phyloP scores from a whole-genome alignment of 2,329 filamentous ascomycete genomes.

The Lojkania enalia region DNA sequence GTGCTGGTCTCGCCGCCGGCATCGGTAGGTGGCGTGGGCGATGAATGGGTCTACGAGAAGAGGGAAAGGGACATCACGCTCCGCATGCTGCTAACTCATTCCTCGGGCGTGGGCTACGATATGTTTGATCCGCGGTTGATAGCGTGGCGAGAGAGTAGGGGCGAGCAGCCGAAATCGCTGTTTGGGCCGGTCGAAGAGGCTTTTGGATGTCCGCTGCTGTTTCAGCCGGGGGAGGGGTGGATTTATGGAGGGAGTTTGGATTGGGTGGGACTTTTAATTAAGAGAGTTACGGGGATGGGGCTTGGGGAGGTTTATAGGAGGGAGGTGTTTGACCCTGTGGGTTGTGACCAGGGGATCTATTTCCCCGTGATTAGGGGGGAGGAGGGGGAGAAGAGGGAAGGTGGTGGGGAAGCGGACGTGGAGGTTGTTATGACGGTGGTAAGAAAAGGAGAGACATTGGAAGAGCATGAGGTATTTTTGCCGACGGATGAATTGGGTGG shows the following conservation, averaged over 20 bases:
- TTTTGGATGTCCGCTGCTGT: constrained; percentile 32
- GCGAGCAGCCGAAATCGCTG: constrained; percentile 15
- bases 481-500: constrained; percentile 6
- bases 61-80: constrained; percentile 16
- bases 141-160: constrained; percentile 45
- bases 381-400: background rate
- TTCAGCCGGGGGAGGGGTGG: constrained; percentile 54
- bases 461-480: background rate
- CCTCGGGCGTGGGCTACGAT: constrained; percentile 51
- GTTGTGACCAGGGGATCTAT: constrained; percentile 6
- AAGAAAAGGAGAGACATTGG: background rate
- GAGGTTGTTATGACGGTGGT: background rate
- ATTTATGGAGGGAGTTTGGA: constrained; percentile 52
- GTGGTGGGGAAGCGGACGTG: background rate
- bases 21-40: too few relatives aligned
- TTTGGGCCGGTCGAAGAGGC: constrained; percentile 20
- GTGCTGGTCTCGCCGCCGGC: constrained; percentile 16
- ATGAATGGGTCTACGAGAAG: constrained; percentile 6
- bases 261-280: constrained; percentile 52
- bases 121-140: constrained; percentile 45
- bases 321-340: constrained; percentile 11
- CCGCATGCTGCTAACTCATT: constrained; percentile 53
- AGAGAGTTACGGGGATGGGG: constrained; percentile 39
- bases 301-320: constrained; percentile 28
- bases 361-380: background rate